Evolutionary conservation across 1,284 basidiomycete genomes (phyloP).

Genomic region (Tilletia walkeri): DNA sequence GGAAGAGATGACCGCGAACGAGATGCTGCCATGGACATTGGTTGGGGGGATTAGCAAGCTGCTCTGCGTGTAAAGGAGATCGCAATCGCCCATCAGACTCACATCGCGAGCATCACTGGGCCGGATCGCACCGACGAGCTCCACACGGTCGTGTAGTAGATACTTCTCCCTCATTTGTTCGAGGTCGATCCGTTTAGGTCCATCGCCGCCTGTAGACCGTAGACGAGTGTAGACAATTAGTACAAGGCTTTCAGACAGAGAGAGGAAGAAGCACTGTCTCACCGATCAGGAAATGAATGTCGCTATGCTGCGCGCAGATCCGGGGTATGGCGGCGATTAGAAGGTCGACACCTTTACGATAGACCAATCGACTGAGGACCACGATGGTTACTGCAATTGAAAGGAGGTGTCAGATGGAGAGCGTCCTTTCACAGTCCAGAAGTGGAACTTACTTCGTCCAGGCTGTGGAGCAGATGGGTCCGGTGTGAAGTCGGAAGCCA

Average conservation of each 20-base stretch:
- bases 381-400: constrained; percentile 78
- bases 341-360: constrained; percentile 94
- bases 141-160: constrained; percentile 82
- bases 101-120: constrained; percentile 80
- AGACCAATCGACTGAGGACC: constrained; percentile 88
- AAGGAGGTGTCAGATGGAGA: background rate
- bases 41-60: background rate
- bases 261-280: constrained; percentile 35
- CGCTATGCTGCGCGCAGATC: constrained; percentile 78
- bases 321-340: constrained; percentile 86
- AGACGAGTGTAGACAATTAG: no score
- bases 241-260: no score
- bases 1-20: constrained; percentile 78
- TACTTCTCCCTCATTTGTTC: constrained; percentile 93
- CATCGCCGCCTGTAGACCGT: constrained; percentile 65
- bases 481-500: constrained; percentile 80
- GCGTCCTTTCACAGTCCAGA: no score
- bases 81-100: no score
- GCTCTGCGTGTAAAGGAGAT: no score
- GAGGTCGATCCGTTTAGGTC: constrained; percentile 90
- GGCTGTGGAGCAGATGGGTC: constrained; percentile 45
- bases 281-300: constrained; percentile 86
- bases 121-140: constrained; percentile 76
- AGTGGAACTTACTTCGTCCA: constrained; percentile 18
- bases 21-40: constrained; percentile 65